A percentile compares a stretch with the other conserved stretches of the same genome.
These are phyloP conservation scores for Esteya vermicola DNA, from an alignment of 2,329 filamentous ascomycete genomes.

Conservation along the genomic window DNA sequence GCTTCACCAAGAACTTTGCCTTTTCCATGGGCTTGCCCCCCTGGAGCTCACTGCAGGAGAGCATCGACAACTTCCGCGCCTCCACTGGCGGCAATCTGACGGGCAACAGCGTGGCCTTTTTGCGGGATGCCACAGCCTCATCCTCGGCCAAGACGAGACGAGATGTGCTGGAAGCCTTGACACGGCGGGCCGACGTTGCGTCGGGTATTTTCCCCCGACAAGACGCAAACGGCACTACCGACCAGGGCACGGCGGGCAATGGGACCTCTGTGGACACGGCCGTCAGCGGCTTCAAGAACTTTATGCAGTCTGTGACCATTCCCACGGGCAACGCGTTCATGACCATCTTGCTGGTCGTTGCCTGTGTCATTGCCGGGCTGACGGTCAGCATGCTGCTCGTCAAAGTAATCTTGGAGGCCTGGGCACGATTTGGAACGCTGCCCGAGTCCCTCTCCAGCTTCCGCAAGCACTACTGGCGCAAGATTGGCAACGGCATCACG, in stretches of 20 bases:
- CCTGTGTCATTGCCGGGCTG: constrained; percentile 72
- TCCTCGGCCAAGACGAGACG: constrained; percentile 20
- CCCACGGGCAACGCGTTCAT: constrained; percentile 90
- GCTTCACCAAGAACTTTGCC: constrained; percentile 83
- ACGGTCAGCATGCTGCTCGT: constrained; percentile 75
- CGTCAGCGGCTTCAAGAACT: constrained; percentile 68
- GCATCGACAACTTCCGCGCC: constrained; percentile 72
- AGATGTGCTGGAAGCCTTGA: no score
- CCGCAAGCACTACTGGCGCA: constrained; percentile 92
- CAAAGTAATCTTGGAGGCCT: constrained; percentile 82
- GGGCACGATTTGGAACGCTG: constrained; percentile 81
- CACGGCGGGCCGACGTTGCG: no score
- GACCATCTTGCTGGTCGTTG: constrained; percentile 80
- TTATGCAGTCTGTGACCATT: constrained; percentile 70
- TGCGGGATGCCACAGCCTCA: constrained; percentile 42
- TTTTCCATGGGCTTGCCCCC: constrained; percentile 78
- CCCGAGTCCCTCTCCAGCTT: constrained; percentile 68
- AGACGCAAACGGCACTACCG: constrained; percentile 13
- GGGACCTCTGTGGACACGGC: constrained; percentile 21
- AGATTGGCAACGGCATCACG: constrained; percentile 78
- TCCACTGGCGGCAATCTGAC: constrained; percentile 79
- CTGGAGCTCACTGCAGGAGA: constrained; percentile 64
- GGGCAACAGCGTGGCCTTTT: constrained; percentile 56
- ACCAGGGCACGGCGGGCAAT: constrained; percentile 12
- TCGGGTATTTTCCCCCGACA: constrained; percentile 27